Evolutionary conservation across 345 rosid genomes (phyloP).

Genomic region (Hypericum perforatum): DNA sequence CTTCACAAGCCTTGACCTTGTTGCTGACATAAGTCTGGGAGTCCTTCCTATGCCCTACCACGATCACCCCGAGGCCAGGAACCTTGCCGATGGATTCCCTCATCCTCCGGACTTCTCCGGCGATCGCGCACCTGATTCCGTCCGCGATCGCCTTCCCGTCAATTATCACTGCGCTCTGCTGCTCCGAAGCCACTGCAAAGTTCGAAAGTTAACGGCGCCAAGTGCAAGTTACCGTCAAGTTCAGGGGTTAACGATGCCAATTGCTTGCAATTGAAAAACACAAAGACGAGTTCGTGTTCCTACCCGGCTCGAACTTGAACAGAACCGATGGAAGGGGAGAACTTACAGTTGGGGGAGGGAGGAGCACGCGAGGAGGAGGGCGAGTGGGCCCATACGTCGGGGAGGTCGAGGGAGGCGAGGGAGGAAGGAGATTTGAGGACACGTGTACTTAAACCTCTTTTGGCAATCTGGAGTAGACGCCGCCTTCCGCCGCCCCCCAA

Average conservation of each 20-base stretch:
- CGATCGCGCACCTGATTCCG: conserved; percentile 51
- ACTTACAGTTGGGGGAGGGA: conserved; percentile 26
- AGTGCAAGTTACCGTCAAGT: no score
- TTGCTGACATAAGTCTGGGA: conserved; percentile 72
- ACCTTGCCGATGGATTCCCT: conserved; percentile 48
- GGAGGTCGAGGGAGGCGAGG: conserved; percentile 63
- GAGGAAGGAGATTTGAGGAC: conserved; percentile 56
- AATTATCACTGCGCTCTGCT: conserved; percentile 35
- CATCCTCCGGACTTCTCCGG: conserved; percentile 60
- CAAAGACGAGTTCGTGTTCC: background rate
- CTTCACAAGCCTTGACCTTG: conserved; percentile 78
- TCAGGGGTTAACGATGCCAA: no score
- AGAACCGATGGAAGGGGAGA: background rate
- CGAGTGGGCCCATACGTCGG: conserved; percentile 46
- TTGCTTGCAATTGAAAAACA: background rate
- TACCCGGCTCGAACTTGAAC: background rate
- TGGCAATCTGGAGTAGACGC: background rate
- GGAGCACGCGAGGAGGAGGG: conserved; percentile 10
- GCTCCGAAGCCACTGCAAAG: conserved; percentile 30
- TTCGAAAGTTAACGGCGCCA: conserved; percentile 16
- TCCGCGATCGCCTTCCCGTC: conserved; percentile 79
- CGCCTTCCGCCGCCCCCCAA: conserved; percentile 8
- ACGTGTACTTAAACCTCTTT: conserved; percentile 20
- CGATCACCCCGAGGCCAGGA: conserved; percentile 82
- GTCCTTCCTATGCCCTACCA: conserved; percentile 74